Percentiles rank a stretch among this genome's conserved stretches.
These are phyloP conservation scores for Pezizomycotina sp. DNA, from an alignment of 2,329 filamentous ascomycete species.

Conservation along the genomic window DNA sequence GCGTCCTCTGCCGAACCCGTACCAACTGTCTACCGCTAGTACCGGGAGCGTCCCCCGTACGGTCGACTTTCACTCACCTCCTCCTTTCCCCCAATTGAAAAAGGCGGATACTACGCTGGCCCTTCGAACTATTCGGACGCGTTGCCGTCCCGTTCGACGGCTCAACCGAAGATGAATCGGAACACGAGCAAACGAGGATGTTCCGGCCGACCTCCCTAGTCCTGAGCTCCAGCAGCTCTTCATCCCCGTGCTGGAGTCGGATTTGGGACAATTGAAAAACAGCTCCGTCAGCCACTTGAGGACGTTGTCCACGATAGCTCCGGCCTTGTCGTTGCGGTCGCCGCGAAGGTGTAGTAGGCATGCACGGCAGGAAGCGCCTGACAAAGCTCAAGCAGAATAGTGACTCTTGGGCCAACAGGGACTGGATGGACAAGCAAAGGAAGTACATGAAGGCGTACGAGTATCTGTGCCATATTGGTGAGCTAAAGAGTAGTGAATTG, in stretches of 20 bases:
- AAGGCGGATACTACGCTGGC: too few species aligned
- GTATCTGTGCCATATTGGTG: conserved; percentile 95
- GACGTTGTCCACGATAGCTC: conserved; percentile 59
- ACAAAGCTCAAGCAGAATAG: conserved; percentile 38
- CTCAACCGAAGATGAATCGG: conserved; percentile 30
- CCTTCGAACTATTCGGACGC: too few species aligned
- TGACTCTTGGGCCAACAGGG: conserved; percentile 55
- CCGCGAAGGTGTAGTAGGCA: conserved; percentile 67
- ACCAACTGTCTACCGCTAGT: too few species aligned
- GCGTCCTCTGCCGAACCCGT: too few species aligned
- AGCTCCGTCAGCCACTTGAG: conserved; percentile 82
- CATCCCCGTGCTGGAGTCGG: too few species aligned
- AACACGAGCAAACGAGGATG: too few species aligned
- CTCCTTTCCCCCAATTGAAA: too few species aligned
- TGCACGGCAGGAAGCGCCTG: conserved; percentile 60
- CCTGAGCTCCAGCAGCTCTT: too few species aligned
- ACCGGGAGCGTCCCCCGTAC: too few species aligned
- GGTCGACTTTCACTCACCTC: too few species aligned
- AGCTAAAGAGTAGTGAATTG: conserved; percentile 52
- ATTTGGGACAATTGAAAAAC: conserved; percentile 65
- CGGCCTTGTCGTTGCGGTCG: conserved; percentile 61
- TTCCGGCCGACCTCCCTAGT: too few species aligned
- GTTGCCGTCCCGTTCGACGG: too few species aligned
- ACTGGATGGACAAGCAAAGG: conserved; percentile 98
- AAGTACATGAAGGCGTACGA: conserved; percentile 96